phyloP scores from a whole-genome alignment of 2,329 filamentous ascomycete genomes.

The Colletotrichum acutatum region DNA sequence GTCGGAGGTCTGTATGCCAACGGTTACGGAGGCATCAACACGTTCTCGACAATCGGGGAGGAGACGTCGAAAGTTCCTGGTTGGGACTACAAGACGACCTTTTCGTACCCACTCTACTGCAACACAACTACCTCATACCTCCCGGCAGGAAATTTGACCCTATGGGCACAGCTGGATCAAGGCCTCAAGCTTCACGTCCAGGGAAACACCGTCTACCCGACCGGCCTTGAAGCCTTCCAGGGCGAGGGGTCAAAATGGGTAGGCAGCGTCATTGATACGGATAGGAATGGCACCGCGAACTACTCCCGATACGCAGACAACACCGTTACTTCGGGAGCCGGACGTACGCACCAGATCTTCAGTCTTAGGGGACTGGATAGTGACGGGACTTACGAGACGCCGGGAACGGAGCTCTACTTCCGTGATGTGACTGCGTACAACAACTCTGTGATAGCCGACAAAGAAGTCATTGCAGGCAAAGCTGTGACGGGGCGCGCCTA shows the following conservation, averaged over 20 bases:
- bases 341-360: conserved; percentile 67
- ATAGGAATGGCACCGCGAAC: conserved; percentile 66
- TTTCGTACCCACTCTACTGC: conserved; percentile 71
- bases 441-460: conserved; percentile 60
- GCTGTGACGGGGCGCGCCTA: neutral
- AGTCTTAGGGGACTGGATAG: conserved; percentile 57
- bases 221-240: conserved; percentile 68
- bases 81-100: conserved; percentile 49
- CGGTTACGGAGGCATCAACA: conserved; percentile 41
- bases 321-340: conserved; percentile 60
- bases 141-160: conserved; percentile 55
- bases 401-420: conserved; percentile 60
- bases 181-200: conserved; percentile 49
- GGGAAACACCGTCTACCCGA: conserved; percentile 62
- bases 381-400: conserved; percentile 49
- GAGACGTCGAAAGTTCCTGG: conserved; percentile 38
- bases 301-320: conserved; percentile 61
- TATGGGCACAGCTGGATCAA: conserved; percentile 56
- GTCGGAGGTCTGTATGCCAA: conserved; percentile 49
- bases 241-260: neutral
- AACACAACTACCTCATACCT: conserved; percentile 58
- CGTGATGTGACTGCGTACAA: conserved; percentile 67
- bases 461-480: conserved; percentile 49
- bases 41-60: conserved; percentile 43
- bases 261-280: conserved; percentile 55